phyloP scores from a whole-genome alignment of 139 green algal genomes.

The Astrephomene gubernaculifera region DNA sequence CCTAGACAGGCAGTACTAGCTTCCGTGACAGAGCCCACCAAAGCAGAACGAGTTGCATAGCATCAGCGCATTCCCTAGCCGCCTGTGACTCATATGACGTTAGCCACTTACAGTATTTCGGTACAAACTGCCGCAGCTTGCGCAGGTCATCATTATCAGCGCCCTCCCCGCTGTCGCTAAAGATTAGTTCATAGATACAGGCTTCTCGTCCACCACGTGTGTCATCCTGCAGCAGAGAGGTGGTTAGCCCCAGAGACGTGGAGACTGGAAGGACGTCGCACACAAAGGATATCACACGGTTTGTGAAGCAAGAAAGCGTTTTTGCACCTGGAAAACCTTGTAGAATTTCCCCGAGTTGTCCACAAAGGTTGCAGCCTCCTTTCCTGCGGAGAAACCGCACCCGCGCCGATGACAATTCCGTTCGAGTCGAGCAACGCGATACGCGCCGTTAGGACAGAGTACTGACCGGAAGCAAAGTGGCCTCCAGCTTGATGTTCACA shows the following conservation, averaged over 20 bases:
- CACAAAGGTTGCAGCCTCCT: slow-evolving; percentile 35
- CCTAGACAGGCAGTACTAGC: too few species aligned
- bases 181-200: slow-evolving; percentile 25
- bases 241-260: background rate
- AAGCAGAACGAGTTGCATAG: too few species aligned
- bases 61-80: too few species aligned
- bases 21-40: too few species aligned
- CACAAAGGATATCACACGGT: too few species aligned
- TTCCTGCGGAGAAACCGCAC: slow-evolving; percentile 13
- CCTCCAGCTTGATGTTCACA: slow-evolving; percentile 40
- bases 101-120: slow-evolving; percentile 68
- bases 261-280: too few species aligned
- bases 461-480: slow-evolving; percentile 20
- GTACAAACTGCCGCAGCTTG: slow-evolving; percentile 65
- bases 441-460: too few species aligned
- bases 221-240: background rate
- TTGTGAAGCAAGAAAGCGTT: background rate
- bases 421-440: too few species aligned
- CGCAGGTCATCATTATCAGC: slow-evolving; percentile 56
- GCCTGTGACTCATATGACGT: too few species aligned
- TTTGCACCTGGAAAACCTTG: slow-evolving; percentile 33
- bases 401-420: too few species aligned
- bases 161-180: background rate
- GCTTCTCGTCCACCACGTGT: slow-evolving; percentile 26
- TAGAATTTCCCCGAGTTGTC: slow-evolving; percentile 34